Evolutionary conservation across 2,329 filamentous ascomycete genomes (phyloP), one percentile per base, ranked within the genome.

Genomic region (Calonectria hongkongensis): DNA sequence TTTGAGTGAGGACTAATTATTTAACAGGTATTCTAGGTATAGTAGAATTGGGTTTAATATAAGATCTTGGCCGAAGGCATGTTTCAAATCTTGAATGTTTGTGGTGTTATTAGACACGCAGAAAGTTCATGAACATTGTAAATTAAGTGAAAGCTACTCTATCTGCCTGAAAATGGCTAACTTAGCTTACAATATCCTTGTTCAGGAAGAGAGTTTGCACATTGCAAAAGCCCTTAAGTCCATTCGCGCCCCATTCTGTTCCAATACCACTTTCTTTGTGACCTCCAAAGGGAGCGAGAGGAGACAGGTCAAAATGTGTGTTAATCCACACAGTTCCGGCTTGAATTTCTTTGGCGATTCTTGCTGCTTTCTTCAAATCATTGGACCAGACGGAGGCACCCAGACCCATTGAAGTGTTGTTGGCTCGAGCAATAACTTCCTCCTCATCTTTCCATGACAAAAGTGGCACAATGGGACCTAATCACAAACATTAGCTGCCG

Each of bases 271-370:
- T 87, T 47, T 83, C 77, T 78, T 87, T 87, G 66, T 86, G 85
- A 4, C 86, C 86, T 1, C 86, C 86, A 68, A 87, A 87, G 0
- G 85, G 83, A 4, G 76, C 82, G 18, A 76, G 70, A 0, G 81
- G 81, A 3, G 79, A 75, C 1, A 81, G 75, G 78, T 91, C 90
- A 76, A 91, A 84, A 75, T 87, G 90, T 12, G 64, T 85, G 80
- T 93, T 92, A 74, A 92, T 88, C 87, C 89, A 92, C 1, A 93
- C 89, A 5, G 81, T 88, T 1, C 91, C 91, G 0, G 88, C 87
- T 76, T 92, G 88, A 6, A 93, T 82, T 47, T 86, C 84, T 41
- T 86, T 81, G 0, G 89, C 91, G 25, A 93, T 87, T 5, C 84
- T 82, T 15, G 86, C 85, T 0, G 90, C 91, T 10, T 86, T 84